Evolutionary conservation across 305 asterid species (phyloP).

Genomic region (Solanum hybrid): DNA sequence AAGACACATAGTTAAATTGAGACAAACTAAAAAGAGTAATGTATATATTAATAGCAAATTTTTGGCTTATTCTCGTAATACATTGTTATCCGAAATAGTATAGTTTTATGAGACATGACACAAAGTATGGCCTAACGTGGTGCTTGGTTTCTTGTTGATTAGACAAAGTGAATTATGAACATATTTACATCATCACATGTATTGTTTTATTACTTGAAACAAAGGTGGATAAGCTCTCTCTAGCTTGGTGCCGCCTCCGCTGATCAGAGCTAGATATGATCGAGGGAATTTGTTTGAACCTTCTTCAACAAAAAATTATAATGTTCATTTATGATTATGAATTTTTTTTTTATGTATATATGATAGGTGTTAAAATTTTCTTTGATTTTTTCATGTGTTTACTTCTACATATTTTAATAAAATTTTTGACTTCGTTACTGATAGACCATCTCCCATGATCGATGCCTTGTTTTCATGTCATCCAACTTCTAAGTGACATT

Average conservation of each 20-base stretch:
- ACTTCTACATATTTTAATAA: background rate
- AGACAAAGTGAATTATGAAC: background rate
- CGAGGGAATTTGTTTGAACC: background rate
- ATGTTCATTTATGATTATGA: too few species aligned
- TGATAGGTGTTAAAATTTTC: too few species aligned
- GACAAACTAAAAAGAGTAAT: background rate
- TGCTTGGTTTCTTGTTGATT: background rate
- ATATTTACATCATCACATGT: background rate
- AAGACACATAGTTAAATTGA: background rate
- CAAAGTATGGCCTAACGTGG: background rate
- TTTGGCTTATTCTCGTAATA: background rate
- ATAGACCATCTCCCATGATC: background rate
- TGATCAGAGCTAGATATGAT: background rate
- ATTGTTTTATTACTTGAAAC: background rate
- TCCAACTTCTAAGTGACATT: background rate
- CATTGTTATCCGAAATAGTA: background rate
- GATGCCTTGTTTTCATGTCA: background rate
- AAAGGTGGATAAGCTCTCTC: background rate
- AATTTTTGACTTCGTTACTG: accelerated
- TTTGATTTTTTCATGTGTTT: background rate
- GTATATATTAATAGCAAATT: background rate
- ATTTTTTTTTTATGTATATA: too few species aligned
- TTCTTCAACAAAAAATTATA: too few species aligned
- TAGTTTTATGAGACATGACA: background rate
- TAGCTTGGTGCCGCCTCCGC: background rate